phyloP scores from a whole-genome alignment of 345 rosid genomes.

The Hypericum androsaemum region DNA sequence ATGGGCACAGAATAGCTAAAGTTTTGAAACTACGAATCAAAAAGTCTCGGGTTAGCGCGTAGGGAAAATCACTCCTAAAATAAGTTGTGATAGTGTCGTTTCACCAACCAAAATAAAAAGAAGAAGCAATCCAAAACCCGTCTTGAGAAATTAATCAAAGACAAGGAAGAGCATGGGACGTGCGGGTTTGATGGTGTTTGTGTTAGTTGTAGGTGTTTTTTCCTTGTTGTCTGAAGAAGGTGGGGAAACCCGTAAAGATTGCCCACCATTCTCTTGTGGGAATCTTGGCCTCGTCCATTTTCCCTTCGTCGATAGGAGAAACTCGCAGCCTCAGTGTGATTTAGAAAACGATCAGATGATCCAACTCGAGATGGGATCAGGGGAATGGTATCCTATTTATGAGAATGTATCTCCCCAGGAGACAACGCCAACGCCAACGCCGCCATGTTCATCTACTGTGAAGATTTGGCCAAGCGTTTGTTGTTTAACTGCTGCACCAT shows the following conservation, averaged over 20 bases:
- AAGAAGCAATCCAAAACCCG: no score
- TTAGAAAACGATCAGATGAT: conserved; percentile 11
- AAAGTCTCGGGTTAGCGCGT: no score
- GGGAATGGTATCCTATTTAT: conserved; percentile 13
- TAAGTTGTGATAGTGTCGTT: no score
- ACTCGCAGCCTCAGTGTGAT: conserved; percentile 19
- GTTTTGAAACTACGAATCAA: no score
- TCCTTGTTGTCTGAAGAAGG: no score
- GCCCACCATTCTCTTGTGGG: conserved; percentile 21
- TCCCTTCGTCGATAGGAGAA: conserved; percentile 14
- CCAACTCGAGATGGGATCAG: conserved; percentile 21
- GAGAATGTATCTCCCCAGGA: conserved; percentile 28
- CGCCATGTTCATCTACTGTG: conserved; percentile 15
- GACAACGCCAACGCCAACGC: conserved; percentile 21
- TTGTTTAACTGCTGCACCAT: conserved; percentile 7
- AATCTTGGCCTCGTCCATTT: conserved; percentile 1
- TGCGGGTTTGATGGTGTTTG: no score
- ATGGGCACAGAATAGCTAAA: no score
- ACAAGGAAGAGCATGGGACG: no score
- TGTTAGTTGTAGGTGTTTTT: no score
- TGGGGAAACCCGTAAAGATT: neutral
- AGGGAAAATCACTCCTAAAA: no score
- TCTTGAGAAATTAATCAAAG: no score
- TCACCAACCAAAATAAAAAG: no score
- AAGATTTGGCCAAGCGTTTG: conserved; percentile 8